Evolutionary conservation across 768 basidiomycete genomes (phyloP).

Genomic region (Calocybe gangraenosa): DNA sequence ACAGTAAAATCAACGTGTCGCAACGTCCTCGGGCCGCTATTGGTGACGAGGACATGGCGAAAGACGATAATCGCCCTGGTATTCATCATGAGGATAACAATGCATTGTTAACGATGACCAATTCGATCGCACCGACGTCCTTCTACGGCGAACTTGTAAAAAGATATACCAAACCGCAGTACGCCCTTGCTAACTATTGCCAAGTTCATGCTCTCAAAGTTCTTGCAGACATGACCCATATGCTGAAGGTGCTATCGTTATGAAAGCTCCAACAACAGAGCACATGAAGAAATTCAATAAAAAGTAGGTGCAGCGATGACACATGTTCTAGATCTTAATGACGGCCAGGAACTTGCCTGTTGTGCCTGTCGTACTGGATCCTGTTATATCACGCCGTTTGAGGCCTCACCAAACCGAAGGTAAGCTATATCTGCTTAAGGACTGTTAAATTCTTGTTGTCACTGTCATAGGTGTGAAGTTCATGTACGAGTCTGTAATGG

Average conservation of each 20-base stretch:
- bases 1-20: slow-evolving; percentile 42
- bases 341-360: slow-evolving; percentile 52
- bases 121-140: slow-evolving; percentile 50
- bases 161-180: slow-evolving; percentile 47
- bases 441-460: background rate
- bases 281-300: slow-evolving; percentile 68
- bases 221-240: slow-evolving; percentile 70
- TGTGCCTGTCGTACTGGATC: slow-evolving; percentile 87
- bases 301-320: slow-evolving; percentile 42
- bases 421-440: slow-evolving; percentile 14
- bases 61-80: too few relatives aligned
- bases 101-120: too few relatives aligned
- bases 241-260: slow-evolving; percentile 74
- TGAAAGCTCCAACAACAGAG: slow-evolving; percentile 71
- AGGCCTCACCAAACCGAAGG: slow-evolving; percentile 92
- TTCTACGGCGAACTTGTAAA: slow-evolving; percentile 53
- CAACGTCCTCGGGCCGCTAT: too few relatives aligned
- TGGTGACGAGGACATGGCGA: too few relatives aligned
- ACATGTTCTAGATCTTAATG: slow-evolving; percentile 2
- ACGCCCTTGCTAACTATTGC: slow-evolving; percentile 1
- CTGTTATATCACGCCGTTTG: slow-evolving; percentile 69
- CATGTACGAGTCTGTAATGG: slow-evolving; percentile 96
- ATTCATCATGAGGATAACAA: too few relatives aligned
- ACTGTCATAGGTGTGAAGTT: slow-evolving; percentile 64
- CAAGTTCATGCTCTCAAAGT: background rate